Base-by-base conservation (phyloP, 2,329 filamentous ascomycete genomes). In the Colletotrichum tamarilloi region DNA sequence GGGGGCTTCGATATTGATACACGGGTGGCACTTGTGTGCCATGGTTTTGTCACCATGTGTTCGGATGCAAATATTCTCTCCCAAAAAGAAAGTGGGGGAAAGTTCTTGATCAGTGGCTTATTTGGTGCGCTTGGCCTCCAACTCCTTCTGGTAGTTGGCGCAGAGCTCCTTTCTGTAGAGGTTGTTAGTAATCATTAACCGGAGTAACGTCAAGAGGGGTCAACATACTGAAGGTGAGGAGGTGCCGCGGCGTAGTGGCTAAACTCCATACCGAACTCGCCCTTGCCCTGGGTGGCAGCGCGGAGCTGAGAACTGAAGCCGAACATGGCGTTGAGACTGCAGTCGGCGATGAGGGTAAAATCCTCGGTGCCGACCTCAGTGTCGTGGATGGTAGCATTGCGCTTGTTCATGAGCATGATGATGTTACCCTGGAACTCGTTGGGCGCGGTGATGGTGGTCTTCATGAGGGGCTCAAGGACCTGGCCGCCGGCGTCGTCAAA, bases 191-290 rank as follows among this genome's bases (percentile, higher is more conserved):
- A 75, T n/a, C 19, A 9, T 19, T 9, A 3, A 63, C 24, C 55
- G 19, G 6, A 6, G 6, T 60, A 11, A 69, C 79, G 42, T 75
- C 62, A 46, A 38, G 5, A 8, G 12, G 26, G 55, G 26, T 11
- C 67, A 57, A 90, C 92, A 81, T 92, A 94, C 93, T 99, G 97
- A 82, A 98, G 82, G 81, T 98, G 95, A 78, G 91, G 91, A 62
- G 95, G 93, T 72, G 97, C 95, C 64, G 95, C 88, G 65, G 94
- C 92, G 80, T 99, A 99, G 86, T 98, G 97, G 83, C 94, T 97
- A 80, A 99, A 99, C 85, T 99, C 97, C 97, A 99, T 98, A 79
- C 90, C 93, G 81, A 98, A 99, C 86, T 99, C 97, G 79, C 97
- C 97, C 89, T 99, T 99, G 75, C 97, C 97, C 86, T 99, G 97